Evolutionary conservation across 192 early-diverging fungal genomes (phyloP), one percentile per base, ranked within the genome.

Genomic region (Irineochytrium annulatum): DNA sequence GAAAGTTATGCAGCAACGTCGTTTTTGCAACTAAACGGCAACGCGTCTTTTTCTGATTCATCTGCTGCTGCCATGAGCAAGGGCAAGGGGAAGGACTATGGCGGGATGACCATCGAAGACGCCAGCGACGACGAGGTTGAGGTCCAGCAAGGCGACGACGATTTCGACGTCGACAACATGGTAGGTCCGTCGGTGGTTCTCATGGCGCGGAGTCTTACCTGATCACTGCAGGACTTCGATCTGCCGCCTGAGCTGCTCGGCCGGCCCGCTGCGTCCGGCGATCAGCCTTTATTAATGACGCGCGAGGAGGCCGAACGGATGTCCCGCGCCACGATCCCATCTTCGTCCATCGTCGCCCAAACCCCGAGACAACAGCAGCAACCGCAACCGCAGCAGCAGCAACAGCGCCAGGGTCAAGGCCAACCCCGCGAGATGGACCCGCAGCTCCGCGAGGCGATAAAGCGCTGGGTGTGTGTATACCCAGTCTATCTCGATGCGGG

Each of bases 401-500:
- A n/a, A n/a, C n/a, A n/a, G n/a, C n/a, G n/a, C n/a, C n/a, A n/a
- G n/a, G n/a, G n/a, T n/a, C n/a, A 55, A 24, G 28, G 11, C 53
- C 27, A 55, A 5, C 11, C 31, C 29, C 53, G 55, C 45, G 26
- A 63, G 16, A 17, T 60, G 19, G 33, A 52, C 35, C 26, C 24
- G 2, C 14, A 2, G 31, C 1, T 61, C 60, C 19, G 17, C 2
- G 34, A 14, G 16, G 28, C 22, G 26, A 34, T 49, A 24, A 41
- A 16, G 28, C 66, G 55, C 34, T 74, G 68, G 72, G 58, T 62
- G 2, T 37, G 13, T 2, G 45, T 77, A 1, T 77, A 77, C 39
- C 75, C 75, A 14, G 58, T 73, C 11, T 71, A 77, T 57, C 51
- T 77, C 30, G 70, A 78, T 31, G 11, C 61, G 2, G 48, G 34